phyloP scores from a whole-genome alignment of 164 flowering plant genomes.

The Piper betle region DNA sequence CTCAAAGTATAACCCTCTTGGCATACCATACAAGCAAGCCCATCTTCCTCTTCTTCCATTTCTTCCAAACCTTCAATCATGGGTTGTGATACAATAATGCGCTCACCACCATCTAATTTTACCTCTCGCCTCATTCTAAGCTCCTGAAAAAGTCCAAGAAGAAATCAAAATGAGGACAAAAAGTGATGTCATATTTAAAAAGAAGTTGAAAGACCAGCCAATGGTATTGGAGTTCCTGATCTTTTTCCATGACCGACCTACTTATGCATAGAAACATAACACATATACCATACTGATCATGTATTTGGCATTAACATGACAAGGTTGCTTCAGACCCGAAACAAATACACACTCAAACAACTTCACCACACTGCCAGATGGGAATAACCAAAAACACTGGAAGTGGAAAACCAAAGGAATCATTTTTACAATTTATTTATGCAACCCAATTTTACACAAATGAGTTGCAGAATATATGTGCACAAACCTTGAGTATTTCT shows the following conservation, averaged over 20 bases:
- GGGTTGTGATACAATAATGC: slow-evolving; percentile 72
- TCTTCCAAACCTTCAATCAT: slow-evolving; percentile 88
- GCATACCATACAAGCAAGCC: slow-evolving; percentile 98
- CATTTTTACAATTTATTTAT: too few species aligned
- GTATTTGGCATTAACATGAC: not conserved
- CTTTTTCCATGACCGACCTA: too few species aligned
- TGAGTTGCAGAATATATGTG: not conserved
- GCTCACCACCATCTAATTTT: slow-evolving; percentile 82
- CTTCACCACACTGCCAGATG: not conserved
- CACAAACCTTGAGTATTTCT: slow-evolving; percentile 74
- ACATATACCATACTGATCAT: not conserved
- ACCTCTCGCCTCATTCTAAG: slow-evolving; percentile 85
- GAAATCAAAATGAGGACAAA: not conserved
- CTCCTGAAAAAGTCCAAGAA: slow-evolving; percentile 28
- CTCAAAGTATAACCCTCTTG: slow-evolving; percentile 95
- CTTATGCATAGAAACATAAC: too few species aligned
- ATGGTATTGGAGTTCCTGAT: too few species aligned
- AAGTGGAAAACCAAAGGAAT: too few species aligned
- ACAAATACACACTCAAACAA: not conserved
- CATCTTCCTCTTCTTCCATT: slow-evolving; percentile 92
- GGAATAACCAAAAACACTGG: not conserved
- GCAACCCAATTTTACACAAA: too few species aligned
- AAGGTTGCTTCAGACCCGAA: too few species aligned
- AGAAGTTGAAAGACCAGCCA: too few species aligned
- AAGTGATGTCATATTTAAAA: not conserved